Base-by-base conservation (phyloP, 1,284 basidiomycete genomes). In the Cryptococcus sp. region DNA sequence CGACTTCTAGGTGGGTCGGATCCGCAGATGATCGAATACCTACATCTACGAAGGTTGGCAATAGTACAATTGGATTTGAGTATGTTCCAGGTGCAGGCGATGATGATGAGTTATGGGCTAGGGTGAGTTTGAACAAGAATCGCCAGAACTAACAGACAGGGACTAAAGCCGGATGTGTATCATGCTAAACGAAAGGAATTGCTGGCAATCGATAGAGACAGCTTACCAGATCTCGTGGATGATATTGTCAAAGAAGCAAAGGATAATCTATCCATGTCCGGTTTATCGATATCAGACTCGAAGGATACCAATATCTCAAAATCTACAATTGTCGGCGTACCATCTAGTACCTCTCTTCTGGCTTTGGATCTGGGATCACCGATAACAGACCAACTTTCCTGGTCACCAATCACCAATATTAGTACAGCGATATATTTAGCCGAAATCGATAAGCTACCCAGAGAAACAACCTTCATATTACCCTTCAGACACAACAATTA, bases 81-180 rank as follows among this genome's bases (percentile, higher is more conserved):
- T 78, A 78, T 60, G 68, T 76, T 0, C 73, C 73, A 4, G 77
- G 77, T 0, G 75, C 72, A 4, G 77, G 77, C 2, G 77, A 78
- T 41, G 77, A 78, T 56, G 75, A 78, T 46, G 77, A 78, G 64
- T 65, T 75, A 0, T 78, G 77, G 77, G 72, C 66, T 1, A 66
- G 66, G 46, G 74, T 76, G 46, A 51, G 71, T 63, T 5, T 11
- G 13, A 5, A 6, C 11, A 31, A 43, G 42, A 42, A 8, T 46
- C 53, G 33, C 34, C n/a, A n/a, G 5, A 35, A 53, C 53, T 61
- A 55, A 58, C 43, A 8, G 8, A 46, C 41, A 74, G 70, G 74
- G 76, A 3, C 57, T 77, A 47, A 73, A 65, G 37, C 68, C 76
- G 5, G 49, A 49, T 0, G 6, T 70, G 13, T 78, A 72, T 53